A percentile compares a stretch with the other conserved stretches of the same genome.
These are phyloP conservation scores for Trichoderma gracile DNA, from an alignment of 2,329 filamentous ascomycete species.

Conservation along the genomic window DNA sequence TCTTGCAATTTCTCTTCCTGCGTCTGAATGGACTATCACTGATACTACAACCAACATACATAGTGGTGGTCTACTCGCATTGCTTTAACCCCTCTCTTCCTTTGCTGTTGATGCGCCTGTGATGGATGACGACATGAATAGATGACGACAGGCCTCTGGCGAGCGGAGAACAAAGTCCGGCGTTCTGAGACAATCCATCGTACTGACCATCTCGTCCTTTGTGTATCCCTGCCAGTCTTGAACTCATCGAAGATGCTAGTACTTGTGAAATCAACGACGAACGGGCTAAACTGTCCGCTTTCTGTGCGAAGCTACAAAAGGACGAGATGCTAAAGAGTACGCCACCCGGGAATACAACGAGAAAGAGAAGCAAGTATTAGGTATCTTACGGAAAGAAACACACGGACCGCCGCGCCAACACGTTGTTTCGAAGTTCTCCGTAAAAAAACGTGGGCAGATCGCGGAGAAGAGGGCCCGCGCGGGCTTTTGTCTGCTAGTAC, in stretches of 20 bases:
- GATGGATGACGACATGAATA: too few relatives aligned
- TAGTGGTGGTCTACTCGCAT: too few relatives aligned
- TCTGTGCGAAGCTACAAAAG: not conserved
- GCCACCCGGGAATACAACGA: not conserved
- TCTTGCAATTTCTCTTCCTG: not conserved
- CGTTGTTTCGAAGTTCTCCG: too few relatives aligned
- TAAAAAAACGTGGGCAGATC: conserved; percentile 12
- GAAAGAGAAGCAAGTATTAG: too few relatives aligned
- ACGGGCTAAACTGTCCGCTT: not conserved
- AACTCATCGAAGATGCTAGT: too few relatives aligned
- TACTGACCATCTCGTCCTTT: not conserved
- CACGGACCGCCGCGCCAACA: not conserved
- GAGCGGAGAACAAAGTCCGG: conserved; percentile 16
- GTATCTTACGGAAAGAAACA: not conserved
- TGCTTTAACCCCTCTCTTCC: not conserved
- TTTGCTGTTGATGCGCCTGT: not conserved
- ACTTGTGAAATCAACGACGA: not conserved
- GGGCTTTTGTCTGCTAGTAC: too few relatives aligned
- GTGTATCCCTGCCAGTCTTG: too few relatives aligned
- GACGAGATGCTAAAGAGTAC: not conserved
- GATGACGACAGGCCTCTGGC: not conserved
- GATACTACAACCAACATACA: not conserved
- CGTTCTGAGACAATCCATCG: not conserved
- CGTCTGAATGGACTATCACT: too few relatives aligned
- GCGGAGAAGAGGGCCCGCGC: conserved; percentile 1